Base-by-base conservation (phyloP, 2,329 filamentous ascomycete species). In the Magnaporthiopsis rhizophila region DNA sequence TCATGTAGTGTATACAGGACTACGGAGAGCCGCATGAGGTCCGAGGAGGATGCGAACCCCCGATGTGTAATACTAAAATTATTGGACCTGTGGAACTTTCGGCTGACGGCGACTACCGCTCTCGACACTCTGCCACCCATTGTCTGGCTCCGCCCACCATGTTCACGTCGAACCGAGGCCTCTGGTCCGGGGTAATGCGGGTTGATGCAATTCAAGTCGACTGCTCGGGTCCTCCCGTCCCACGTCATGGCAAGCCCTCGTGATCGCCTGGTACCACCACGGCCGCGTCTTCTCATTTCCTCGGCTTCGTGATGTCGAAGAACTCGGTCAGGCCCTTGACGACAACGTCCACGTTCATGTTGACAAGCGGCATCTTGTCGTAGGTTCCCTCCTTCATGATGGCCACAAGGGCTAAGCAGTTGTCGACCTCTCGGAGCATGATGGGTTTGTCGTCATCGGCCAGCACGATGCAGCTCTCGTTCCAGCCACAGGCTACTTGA, bases 301-400 rank as follows among this genome's bases (percentile, higher is more conserved):
- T 84, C 64, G 81, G 79, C 73, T 87, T 88, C 11, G 86, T 89
- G 66, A 89, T 88, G 71, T 88, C 83, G 71, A 95, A 95, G 67
- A 95, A 91, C 72, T 92, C 86, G 56, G 87, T 86, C 71, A 96
- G 76, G 0, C 91, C 92, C 71, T 90, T 86, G 62, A 93, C 90
- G 38, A 93, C 89, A 0, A 91, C 88, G 71, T 91, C 89, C 2
- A 94, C 89, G 70, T 96, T 95, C 85, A 94, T 92, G 70, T 92
- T 92, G 67, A 96, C 90, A 67, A 93, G 79, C 4, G 89, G 89
- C 79, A 94, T 91, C 79, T 90, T 91, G 72, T 92, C 89, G 69
- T 91, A 91, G 34, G 88, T 90, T 64, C 90, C 90, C 72, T 94
- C 90, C 74, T 89, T 89, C 90, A 94, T 93, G 67, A 96, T 89